Evolutionary conservation across 2,329 filamentous ascomycete species (phyloP).

Genomic region (Penicillium oxalicum): DNA sequence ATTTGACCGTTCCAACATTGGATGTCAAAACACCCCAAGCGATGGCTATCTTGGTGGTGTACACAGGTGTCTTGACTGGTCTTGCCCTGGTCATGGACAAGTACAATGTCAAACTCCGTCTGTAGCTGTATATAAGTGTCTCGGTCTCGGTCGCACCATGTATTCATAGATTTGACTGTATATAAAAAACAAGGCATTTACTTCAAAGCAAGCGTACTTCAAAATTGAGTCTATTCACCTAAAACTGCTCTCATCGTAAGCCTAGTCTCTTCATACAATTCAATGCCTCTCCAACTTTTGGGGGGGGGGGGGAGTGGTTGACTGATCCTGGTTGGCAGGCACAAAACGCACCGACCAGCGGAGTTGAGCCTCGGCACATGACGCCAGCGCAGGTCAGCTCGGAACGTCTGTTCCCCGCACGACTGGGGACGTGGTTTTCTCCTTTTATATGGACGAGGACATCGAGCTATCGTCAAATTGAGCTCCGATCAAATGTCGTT

Average conservation of each 20-base stretch:
- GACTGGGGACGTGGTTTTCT: neutral
- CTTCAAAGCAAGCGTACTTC: too few species aligned
- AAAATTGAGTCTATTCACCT: too few species aligned
- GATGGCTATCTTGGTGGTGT: constrained; percentile 69
- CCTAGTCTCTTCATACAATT: too few species aligned
- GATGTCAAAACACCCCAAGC: constrained; percentile 59
- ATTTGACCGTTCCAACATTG: constrained; percentile 78
- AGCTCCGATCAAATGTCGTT: constrained; percentile 19
- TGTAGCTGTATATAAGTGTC: constrained; percentile 13
- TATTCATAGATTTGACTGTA: too few species aligned
- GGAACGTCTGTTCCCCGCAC: constrained; percentile 4
- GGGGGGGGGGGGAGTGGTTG: too few species aligned
- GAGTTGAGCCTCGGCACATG: constrained; percentile 12
- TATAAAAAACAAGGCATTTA: too few species aligned
- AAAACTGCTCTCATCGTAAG: too few species aligned
- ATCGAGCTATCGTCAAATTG: constrained; percentile 15
- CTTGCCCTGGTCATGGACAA: constrained; percentile 50
- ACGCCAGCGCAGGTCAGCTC: constrained; percentile 4
- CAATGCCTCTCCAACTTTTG: too few species aligned
- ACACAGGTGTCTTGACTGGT: constrained; percentile 61
- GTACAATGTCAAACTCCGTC: constrained; percentile 31
- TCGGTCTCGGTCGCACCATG: neutral
- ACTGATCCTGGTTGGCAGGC: too few species aligned
- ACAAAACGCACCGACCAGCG: neutral
- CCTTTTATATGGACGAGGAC: neutral